Base-by-base conservation (phyloP, 768 basidiomycete genomes). In the Tricholoma bakamatsutake region DNA sequence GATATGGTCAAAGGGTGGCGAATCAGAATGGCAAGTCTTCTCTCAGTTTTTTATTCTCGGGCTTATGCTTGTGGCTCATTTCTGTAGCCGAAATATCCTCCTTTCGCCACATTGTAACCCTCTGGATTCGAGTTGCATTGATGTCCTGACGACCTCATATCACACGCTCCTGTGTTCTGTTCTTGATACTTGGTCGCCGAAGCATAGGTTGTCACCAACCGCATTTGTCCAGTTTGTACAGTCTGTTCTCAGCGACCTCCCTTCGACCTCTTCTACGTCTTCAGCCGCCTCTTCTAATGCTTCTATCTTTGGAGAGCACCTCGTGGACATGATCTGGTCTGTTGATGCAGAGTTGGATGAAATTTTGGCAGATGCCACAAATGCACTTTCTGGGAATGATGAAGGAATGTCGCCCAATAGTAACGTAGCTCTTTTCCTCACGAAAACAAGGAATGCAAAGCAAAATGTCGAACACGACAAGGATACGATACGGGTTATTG, bases 251-350 rank as follows among this genome's bases (percentile, higher is more conserved):
- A 71, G 74, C 50, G 73, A 71, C 45, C 76, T 90, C 9, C 90
- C 89, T 17, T 83, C 82, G n/a, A 87, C 88, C 18, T 88, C 87
- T 5, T 80, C 80, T n/a, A 68, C 70, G 10, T 77, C 82, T 7
- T 76, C 79, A 8, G 80, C 80, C 37, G 69, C 74, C 47, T 72
- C 76, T 10, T 69, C 75, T 7, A 75, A 77, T 58, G 71, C 70
- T 3, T 58, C 70, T 0, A 61, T 76, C 0, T 82, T 92, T 54
- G 85, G 85, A 10, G 89, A 91, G 61, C 68, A 82, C 46, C 72
- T 93, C 2, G 79, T 94, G 18, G 92, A 94, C 66, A 76, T 88
- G 62, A 76, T 91, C 45, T 94, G 92, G 92, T 80, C 89, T 17
- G 67, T 89, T 45, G 92, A 93, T 69, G 76, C 81, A 35, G 82